Percentiles rank a stretch among this genome's conserved stretches.
Conservation (phyloP, 345 rosid species). For the Luvunga scandens region DNA sequence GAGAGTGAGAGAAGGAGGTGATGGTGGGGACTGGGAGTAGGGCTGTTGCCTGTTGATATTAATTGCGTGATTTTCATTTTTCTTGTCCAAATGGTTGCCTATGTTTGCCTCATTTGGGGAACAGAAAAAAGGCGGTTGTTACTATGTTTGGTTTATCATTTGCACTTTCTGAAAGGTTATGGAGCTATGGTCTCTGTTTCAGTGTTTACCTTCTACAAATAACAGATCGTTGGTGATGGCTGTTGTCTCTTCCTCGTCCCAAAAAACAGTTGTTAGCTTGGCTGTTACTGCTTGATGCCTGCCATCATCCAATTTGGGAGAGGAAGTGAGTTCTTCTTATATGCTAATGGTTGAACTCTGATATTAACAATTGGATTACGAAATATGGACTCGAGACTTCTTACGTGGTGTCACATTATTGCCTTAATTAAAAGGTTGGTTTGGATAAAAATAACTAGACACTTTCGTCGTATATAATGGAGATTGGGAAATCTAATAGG, state of each 20-base stretch:
- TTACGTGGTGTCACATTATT: no score
- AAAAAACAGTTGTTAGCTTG: not conserved
- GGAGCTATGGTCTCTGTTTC: not conserved
- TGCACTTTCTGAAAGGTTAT: not conserved
- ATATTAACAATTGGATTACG: no score
- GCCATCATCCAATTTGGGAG: not conserved
- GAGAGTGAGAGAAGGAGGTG: not conserved
- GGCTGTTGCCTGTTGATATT: not conserved
- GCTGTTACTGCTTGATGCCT: not conserved
- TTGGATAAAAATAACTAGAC: no score
- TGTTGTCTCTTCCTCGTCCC: not conserved
- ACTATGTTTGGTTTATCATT: not conserved
- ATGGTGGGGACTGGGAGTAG: not conserved
- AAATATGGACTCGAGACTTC: no score
- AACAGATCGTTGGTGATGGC: not conserved
- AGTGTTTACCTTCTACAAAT: not conserved
- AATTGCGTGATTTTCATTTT: not conserved
- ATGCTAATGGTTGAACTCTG: no score
- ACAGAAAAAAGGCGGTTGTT: no score
- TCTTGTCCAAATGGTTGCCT: not conserved
- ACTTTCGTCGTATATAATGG: no score
- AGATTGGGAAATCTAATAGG: no score
- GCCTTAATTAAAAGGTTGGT: no score
- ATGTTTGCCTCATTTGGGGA: not conserved
- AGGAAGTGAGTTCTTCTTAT: no score